Percentiles rank a stretch among this genome's conserved stretches.
These are phyloP conservation scores for Lobosporangium transversale DNA, from an alignment of 192 early-diverging fungal genomes.

Conservation along the genomic window DNA sequence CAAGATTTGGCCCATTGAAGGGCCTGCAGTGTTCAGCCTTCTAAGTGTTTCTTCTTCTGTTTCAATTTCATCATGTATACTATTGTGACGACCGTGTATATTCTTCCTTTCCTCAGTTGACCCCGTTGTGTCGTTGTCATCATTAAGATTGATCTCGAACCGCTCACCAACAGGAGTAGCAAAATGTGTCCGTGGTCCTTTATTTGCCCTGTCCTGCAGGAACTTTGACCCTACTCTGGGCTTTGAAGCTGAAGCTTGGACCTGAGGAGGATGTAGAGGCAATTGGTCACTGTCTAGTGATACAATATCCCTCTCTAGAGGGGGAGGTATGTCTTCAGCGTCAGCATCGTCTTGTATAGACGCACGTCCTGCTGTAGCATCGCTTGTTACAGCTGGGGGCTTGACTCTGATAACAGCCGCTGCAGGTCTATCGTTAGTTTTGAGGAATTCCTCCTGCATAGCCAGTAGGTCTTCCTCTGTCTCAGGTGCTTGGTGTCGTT, in stretches of 20 bases:
- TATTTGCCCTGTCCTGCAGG: conserved; percentile 38
- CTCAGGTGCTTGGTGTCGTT: conserved; percentile 28
- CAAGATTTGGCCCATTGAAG: conserved; percentile 47
- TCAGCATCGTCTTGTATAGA: conserved; percentile 19
- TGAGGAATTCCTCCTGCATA: conserved; percentile 62
- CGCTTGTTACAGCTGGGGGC: conserved; percentile 34
- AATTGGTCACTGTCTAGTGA: conserved; percentile 16
- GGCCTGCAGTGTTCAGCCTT: conserved; percentile 17
- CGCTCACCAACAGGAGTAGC: conserved; percentile 21
- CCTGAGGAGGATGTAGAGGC: conserved; percentile 7
- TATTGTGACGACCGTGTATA: neutral
- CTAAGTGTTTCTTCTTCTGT: conserved; percentile 43
- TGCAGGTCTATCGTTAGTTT: conserved; percentile 43
- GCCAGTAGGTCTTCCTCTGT: conserved; percentile 61
- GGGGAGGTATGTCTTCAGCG: conserved; percentile 28
- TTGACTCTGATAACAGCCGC: conserved; percentile 52
- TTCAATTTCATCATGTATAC: conserved; percentile 23
- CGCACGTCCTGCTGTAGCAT: neutral
- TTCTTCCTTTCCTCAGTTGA: neutral
- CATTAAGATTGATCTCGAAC: conserved; percentile 41
- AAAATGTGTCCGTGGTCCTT: conserved; percentile 48
- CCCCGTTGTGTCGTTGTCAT: conserved; percentile 1
- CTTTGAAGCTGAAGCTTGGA: conserved; percentile 7
- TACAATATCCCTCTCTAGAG: conserved; percentile 40
- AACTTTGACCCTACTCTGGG: conserved; percentile 36